Evolutionary conservation across 345 rosid species (phyloP).

Genomic region (Ceriops decandra): DNA sequence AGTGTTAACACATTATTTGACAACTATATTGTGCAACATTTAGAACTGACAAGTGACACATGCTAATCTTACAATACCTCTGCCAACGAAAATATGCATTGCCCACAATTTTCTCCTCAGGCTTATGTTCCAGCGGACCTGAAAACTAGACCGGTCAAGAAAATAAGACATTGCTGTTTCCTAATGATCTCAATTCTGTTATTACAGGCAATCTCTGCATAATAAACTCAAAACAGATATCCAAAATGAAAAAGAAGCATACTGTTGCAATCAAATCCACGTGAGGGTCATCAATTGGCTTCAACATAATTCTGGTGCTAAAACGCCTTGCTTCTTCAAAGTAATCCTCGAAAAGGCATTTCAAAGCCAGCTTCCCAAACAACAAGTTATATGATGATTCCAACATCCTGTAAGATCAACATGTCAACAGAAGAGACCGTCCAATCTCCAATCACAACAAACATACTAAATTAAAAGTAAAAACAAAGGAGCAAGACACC

Average conservation of each 20-base stretch:
- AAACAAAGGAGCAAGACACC: not conserved
- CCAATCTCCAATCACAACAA: not conserved
- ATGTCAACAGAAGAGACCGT: not conserved
- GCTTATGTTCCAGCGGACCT: slow-evolving; percentile 58
- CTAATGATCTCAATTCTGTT: not conserved
- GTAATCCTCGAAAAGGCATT: slow-evolving; percentile 77
- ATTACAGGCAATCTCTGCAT: not conserved
- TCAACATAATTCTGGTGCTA: slow-evolving; percentile 62
- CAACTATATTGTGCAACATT: not conserved
- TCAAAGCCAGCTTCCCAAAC: slow-evolving; percentile 81
- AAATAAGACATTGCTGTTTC: not conserved
- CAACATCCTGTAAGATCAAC: slow-evolving; percentile 61
- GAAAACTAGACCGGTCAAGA: slow-evolving; percentile 46
- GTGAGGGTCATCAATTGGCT: slow-evolving; percentile 88
- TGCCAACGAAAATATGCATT: slow-evolving; percentile 84
- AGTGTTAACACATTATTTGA: not conserved
- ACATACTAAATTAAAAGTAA: not conserved
- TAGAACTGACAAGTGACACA: not conserved
- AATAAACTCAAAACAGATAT: not conserved
- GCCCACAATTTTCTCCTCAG: slow-evolving; percentile 55
- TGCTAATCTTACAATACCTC: slow-evolving; percentile 36
- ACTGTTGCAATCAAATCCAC: slow-evolving; percentile 90
- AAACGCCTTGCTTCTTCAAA: slow-evolving; percentile 72
- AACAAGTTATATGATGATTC: slow-evolving; percentile 72
- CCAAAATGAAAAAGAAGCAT: slow-evolving; percentile 27